Evolutionary conservation across 768 basidiomycete species (phyloP), one percentile per base, ranked within the genome.

Genomic region (Trametes maxima): DNA sequence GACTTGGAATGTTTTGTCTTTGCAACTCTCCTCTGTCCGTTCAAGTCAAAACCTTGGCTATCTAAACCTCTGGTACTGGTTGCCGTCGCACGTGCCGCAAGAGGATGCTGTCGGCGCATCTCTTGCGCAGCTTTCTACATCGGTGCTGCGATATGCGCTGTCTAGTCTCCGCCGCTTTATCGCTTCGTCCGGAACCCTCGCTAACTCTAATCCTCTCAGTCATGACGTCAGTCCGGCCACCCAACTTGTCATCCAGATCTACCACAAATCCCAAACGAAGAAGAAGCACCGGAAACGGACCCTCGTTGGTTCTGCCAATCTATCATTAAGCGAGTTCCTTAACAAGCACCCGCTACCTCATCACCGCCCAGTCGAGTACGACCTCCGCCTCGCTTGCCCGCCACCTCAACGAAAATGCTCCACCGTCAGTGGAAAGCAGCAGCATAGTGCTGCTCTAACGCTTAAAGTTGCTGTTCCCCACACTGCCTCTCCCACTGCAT

Each of bases 221-320:
- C 70, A 73, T 21, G 75, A 80, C 14, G 77, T 71, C 0, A 68
- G 76, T 21, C 51, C 62, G 1, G 68, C 71, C 24, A 84, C 85
- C 0, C 68, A 67, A 21, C 64, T 89, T 37, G 80, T 83, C 14
- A 76, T 90, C 40, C 76, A 80, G 25, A 72, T 91, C 0, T 88
- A 83, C 74, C 78, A 86, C 54, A 79, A 77, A 19, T 79, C 88
- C 0, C 77, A 78, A 45, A 85, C 81, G 69, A 91, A 88, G 77
- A 82, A 85, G 71, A 88, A 85, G 69, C 70, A 75, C 24, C 85
- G 82, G 67, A 85, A 79, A 67, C 78, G 80, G 1, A 79, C 73
- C 40, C 75, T 88, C 3, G 80, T 90, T 0, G 89, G 84, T 0
- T 79, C 75, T 0, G 77, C 81, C 0, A 73, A 74, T 10, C 76